Evolutionary conservation across 192 early-diverging fungal genomes (phyloP).

Genomic region (Glomus cerebriforme): DNA sequence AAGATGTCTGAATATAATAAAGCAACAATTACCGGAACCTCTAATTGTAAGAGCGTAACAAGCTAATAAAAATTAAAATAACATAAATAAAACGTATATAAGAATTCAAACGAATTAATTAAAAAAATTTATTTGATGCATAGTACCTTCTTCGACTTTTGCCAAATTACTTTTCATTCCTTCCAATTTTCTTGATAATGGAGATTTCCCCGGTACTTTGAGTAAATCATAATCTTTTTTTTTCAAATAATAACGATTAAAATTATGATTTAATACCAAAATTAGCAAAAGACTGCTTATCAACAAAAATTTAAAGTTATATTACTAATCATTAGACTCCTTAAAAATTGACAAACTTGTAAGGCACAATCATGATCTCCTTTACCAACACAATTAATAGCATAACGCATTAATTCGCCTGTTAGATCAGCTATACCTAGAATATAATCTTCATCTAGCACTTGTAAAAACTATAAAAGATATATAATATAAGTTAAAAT

Average conservation of each 20-base stretch:
- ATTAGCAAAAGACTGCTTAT: too few species aligned
- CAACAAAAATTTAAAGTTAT: not conserved
- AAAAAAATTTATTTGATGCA: not conserved
- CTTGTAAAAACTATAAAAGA: slow-evolving; percentile 41
- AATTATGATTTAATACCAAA: too few species aligned
- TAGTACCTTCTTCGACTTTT: slow-evolving; percentile 50
- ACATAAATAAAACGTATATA: not conserved
- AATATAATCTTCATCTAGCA: slow-evolving; percentile 56
- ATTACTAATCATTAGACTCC: slow-evolving; percentile 36
- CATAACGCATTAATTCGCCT: slow-evolving; percentile 62
- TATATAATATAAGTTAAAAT: too few species aligned
- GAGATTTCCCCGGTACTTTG: not conserved
- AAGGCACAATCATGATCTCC: slow-evolving; percentile 37
- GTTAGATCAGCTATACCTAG: slow-evolving; percentile 62
- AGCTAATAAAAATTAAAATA: not conserved
- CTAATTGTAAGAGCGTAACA: slow-evolving; percentile 8
- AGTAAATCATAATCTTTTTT: slow-evolving; percentile 39
- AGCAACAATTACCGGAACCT: not conserved
- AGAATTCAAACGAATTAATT: too few species aligned
- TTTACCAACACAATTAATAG: slow-evolving; percentile 52
- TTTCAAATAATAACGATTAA: not conserved
- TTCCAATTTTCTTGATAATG: slow-evolving; percentile 35
- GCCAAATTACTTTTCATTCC: slow-evolving; percentile 36
- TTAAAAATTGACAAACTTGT: slow-evolving; percentile 39
- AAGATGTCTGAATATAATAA: not conserved